Base-by-base conservation (phyloP, 345 rosid genomes). In the Eucalyptus dawsonii region DNA sequence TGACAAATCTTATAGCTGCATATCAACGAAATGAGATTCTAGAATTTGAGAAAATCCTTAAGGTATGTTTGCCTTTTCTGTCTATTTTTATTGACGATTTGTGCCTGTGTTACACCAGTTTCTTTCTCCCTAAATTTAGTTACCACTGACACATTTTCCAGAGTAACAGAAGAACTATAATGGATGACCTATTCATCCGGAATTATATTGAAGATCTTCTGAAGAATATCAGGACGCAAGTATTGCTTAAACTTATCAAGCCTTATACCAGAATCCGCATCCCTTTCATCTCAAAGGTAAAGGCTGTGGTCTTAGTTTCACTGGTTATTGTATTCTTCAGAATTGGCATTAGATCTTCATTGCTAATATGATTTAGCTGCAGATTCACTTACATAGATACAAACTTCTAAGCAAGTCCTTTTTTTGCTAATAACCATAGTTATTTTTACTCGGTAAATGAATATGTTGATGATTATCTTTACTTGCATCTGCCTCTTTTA, bases 191-290 rank as follows among this genome's bases (percentile, higher is more conserved):
- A 34, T 98, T 98, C 89, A 98, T 98, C 88, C 91, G 99, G 88
- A 97, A 98, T 93, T 98, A 97, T 92, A 98, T 98, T 92, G 99
- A 98, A 92, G 99, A 98, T 96, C 90, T 98, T 86, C 91, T 98
- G 90, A 98, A 96, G 97, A 97, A 98, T 90, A 99, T 98, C 92
- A 96, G 99, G 92, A 97, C 99, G 19, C 99, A 98, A 92, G 99
- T 98, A 89, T 92, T 98, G 87, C 98, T 98, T 80, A 98, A 98
- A 96, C 99, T 98, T 90, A 98, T 98, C 86, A 98, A 97, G 92
- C 99, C 99, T 34, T 97, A 97, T 89, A 97, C 99, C 37, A 97
- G 97, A 95, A 97, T 97, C 19, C 94, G 97, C 87, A 95, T 96
- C 42, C 99, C 99, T 22, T 98, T 98, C 92, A 96, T 98, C 91